A percentile compares a stretch with the other conserved stretches of the same genome.
These are phyloP conservation scores for Cyberlindnera mycetangii DNA, from an alignment of 805 yeast genomes.

Conservation along the genomic window DNA sequence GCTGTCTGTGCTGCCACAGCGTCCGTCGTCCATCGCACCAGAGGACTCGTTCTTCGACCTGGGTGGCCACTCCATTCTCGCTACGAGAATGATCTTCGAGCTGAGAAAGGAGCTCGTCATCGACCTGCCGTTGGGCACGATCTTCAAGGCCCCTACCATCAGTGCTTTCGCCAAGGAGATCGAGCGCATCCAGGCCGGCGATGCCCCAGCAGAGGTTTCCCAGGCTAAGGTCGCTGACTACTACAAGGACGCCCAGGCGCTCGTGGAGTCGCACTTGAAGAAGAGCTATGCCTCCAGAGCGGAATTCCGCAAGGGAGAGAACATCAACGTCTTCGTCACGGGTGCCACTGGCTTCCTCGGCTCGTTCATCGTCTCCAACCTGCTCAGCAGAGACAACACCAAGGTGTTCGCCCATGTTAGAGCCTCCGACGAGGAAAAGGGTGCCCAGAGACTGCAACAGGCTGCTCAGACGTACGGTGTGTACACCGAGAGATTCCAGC, in stretches of 20 bases:
- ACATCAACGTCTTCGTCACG: constrained; percentile 74
- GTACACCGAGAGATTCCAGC: constrained; percentile 52
- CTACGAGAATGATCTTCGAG: constrained; percentile 95
- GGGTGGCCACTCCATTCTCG: constrained; percentile 97
- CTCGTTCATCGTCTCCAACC: constrained; percentile 76
- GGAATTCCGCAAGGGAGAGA: constrained; percentile 34
- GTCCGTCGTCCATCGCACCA: constrained; percentile 73
- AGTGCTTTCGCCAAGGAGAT: constrained; percentile 73
- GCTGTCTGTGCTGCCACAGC: constrained; percentile 79
- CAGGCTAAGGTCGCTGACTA: constrained; percentile 44
- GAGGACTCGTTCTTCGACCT: constrained; percentile 92
- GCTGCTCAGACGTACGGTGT: constrained; percentile 79
- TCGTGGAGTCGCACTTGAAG: constrained; percentile 40
- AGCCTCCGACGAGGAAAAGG: constrained; percentile 66
- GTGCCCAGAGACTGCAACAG: constrained; percentile 68
- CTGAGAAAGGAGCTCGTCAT: constrained; percentile 73
- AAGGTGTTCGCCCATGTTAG: constrained; percentile 87
- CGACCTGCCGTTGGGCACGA: constrained; percentile 85
- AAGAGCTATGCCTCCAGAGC: constrained; percentile 43
- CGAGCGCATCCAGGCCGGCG: constrained; percentile 51
- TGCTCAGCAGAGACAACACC: constrained; percentile 58
- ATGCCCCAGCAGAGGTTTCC: constrained; percentile 39
- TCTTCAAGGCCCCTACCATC: constrained; percentile 88
- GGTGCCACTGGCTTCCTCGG: constrained; percentile 98
- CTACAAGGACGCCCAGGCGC: constrained; percentile 68